Evolutionary conservation across 1,139 yeast genomes (phyloP), one percentile per base, ranked within the genome.

Genomic region (Arxiozyma heterogenica): DNA sequence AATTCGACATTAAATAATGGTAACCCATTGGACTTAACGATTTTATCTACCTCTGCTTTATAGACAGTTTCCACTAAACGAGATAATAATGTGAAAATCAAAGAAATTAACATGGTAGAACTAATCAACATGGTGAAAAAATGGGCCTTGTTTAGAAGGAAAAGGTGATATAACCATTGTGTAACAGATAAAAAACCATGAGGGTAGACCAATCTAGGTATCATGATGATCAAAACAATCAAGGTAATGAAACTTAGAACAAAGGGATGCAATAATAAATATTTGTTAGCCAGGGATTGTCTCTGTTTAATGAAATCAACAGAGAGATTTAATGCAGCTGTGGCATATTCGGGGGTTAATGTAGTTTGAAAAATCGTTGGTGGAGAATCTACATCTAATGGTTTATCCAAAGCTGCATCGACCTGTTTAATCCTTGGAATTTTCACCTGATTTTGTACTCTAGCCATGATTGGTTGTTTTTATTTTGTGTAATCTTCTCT

Each of bases 301-400:
- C 77, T 71, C 65, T 79, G 84, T 55, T 83, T 74, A 56, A 80
- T 75, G 64, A 77, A 80, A 66, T 85, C 93, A 52, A 86, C 81
- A 41, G 83, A 81, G 54, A 85, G 70, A 54, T 79, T 81, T 53
- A 83, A 66, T 1, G 84, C 79, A 8, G 86, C 86, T 53, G 80
- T 79, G 1, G 84, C 73, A 49, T 75, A 73, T 41, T 78, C 80
- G 1, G 91, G 90, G 3, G 71, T 72, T 55, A 86, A 71, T 4
- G 68, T 64, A 0, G 78, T 60, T 23, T 75, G 65, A 53, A 67
- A 71, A 47, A 85, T 76, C 1, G 77, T 77, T 11, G 87, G 73
- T 21, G 80, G 76, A 1, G 75, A 75, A 41, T 73, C 71, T 0
- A 62, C 70, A 54, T 81, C 78, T 55, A 85, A 69, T 12, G 89